Evolutionary conservation across 306 rosid species (phyloP), one percentile per base, ranked within the genome.

Genomic region (Sicyos baderoa): DNA sequence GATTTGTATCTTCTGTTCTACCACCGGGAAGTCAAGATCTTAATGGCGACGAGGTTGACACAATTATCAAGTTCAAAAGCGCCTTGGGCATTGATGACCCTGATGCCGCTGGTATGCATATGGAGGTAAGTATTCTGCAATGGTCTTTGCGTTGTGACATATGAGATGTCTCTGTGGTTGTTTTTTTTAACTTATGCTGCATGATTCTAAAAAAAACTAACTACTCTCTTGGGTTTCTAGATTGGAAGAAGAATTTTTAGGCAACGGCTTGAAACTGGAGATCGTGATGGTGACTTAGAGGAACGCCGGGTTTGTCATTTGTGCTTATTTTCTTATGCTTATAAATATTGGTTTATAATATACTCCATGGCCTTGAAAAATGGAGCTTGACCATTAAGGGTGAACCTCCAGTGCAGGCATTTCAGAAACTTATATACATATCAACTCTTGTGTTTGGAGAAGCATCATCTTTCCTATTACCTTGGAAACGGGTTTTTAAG

Each of bases 351-450:
- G 37, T 70, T 12, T 48, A 29, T 18, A 27, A 42, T 42, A 32
- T 18, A 7, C 45, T 17, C 9, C 10, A 2, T 47, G 50, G 6
- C 42, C 57, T 49, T 45, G 50, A 63, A 85, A 71, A 70, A 75
- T 76, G 82, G 87, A 78, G 84, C 95, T 88, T 94, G 96, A 88
- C 86, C 96, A 84, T 82, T 79, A 68, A 77, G 72, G 74, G 75
- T 73, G 88, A 63, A 68, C 84, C 89, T 85, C 85, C 91, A 90
- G 99, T 88, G 97, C 99, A 94, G 99, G 99, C 96, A 22, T 94
- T 94, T 81, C 97, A 94, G 84, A 94, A 94, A 89, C 80, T 94
- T 86, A 86, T 94, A 62, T 94, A 90, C 78, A 91, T 94, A 70
- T 94, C 99, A 9, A 90, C 92, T 73, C 87, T 88, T 75, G 96